Evolutionary conservation across 2,329 filamentous ascomycete species (phyloP), one percentile per base, ranked within the genome.

Genomic region (Epichloe brachyelytri): DNA sequence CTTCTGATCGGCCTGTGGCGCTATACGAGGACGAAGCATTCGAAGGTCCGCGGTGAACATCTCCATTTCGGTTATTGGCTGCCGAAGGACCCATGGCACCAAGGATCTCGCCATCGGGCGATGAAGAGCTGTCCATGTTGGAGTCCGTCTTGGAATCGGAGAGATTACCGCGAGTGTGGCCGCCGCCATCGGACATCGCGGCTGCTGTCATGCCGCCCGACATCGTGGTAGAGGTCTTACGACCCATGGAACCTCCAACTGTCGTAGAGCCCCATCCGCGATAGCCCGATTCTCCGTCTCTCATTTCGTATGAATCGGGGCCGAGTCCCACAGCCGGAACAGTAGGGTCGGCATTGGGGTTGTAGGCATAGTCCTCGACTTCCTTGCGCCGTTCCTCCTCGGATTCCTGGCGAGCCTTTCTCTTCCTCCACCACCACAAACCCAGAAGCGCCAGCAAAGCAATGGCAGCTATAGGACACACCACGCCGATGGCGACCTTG

Each of bases 1-100:
- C 78, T 52, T 85, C 82, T 0, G 91, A 96, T 53, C 80, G 80
- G 43, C 81, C 83, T 7, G 82, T 86, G 12, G 83, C 85, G 56
- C 90, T 96, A 71, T 97, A 98, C 1, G 88, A 90, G 0, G 93
- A 97, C 0, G 93, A 98, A 5, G 93, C 93, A 62, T 97, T 97
- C 5, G 91, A 97, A 2, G 88, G 83, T 1, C 93, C 93, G 50
- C 93, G 85, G 57, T 86, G 87, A 37, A 97, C 86, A 57, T 88
- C 87, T 26, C 70, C 73, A 46, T 71, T 74, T 49, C 80, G 76
- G 66, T 85, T 84, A 54, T 79, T 77, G 51, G 79, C 75, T 26
- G 84, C 77, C 14, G 79, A 75, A 12, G 87, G 85, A 3, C 88
- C 88, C 69, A 95, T 83, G 41, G 84, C 87, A 48, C 86, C 88